Evolutionary conservation across 208 protist species (phyloP).

Genomic region (Kentomonas sorsogonicus): DNA sequence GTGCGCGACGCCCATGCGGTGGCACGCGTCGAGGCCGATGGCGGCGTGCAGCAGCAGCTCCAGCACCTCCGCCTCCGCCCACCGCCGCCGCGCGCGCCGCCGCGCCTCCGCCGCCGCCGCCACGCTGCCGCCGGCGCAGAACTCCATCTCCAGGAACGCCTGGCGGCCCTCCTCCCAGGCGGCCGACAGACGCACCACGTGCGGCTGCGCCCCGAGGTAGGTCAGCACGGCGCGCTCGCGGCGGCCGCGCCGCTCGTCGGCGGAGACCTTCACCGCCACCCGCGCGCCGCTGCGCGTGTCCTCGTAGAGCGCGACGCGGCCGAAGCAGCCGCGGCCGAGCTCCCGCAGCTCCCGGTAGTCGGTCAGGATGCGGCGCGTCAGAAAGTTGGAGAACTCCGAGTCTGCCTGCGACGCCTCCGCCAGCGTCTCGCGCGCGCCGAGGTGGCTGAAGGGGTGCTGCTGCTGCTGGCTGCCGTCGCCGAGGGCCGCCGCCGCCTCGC

Average conservation of each 20-base stretch:
- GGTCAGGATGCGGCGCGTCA: constrained; percentile 60
- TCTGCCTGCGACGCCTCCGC: constrained; percentile 78
- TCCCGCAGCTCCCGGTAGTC: constrained; percentile 81
- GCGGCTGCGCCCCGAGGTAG: constrained; percentile 51
- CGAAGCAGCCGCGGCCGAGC: constrained; percentile 72
- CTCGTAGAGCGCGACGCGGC: constrained; percentile 71
- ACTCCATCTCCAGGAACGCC: constrained; percentile 82
- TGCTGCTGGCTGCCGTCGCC: too few relatives aligned
- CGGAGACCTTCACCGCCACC: constrained; percentile 74
- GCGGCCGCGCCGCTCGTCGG: constrained; percentile 45
- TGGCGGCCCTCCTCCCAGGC: constrained; percentile 68
- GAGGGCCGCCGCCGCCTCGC: too few relatives aligned
- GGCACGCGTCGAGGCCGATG: constrained; percentile 82
- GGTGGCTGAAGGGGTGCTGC: too few relatives aligned
- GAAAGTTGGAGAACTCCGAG: constrained; percentile 68
- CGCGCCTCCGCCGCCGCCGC: constrained; percentile 39
- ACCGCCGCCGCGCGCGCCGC: constrained; percentile 35
- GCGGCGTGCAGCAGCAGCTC: constrained; percentile 81
- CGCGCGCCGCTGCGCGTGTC: constrained; percentile 60
- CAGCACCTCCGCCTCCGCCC: constrained; percentile 72
- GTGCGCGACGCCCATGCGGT: constrained; percentile 80
- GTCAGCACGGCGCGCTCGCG: constrained; percentile 61
- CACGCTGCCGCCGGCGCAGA: constrained; percentile 77
- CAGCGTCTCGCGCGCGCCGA: constrained; percentile 33
- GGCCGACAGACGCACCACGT: constrained; percentile 68